Percentiles rank a stretch among this genome's conserved stretches.
phyloP scores from a whole-genome alignment of 148 eudicot species.

The Cornus kousa region DNA sequence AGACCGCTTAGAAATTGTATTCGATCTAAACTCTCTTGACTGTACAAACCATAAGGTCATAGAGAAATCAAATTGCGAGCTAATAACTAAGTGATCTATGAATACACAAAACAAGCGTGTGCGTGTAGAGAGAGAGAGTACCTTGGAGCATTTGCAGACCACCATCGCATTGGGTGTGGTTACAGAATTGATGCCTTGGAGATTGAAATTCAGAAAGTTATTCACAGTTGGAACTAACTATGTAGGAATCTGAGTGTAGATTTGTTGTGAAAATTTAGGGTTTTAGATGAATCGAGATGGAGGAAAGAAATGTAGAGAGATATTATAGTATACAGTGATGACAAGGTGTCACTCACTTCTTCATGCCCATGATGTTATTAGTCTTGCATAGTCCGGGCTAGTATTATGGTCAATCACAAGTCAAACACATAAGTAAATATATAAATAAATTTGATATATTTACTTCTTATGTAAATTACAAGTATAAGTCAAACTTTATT shows the following conservation, averaged over 20 bases:
- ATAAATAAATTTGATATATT: too few relatives aligned
- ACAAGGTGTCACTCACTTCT: not conserved
- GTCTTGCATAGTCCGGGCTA: too few relatives aligned
- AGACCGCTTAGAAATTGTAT: not conserved
- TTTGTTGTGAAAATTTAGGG: conserved; percentile 20
- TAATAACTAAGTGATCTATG: not conserved
- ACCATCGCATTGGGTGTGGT: conserved; percentile 58
- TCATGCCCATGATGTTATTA: not conserved
- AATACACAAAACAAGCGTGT: not conserved
- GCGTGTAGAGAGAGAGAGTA: conserved; percentile 12
- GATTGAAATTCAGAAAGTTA: not conserved
- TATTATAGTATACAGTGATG: not conserved
- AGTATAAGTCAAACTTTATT: too few relatives aligned
- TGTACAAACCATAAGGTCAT: not conserved
- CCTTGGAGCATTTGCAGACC: conserved; percentile 95
- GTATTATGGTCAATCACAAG: too few relatives aligned
- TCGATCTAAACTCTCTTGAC: not conserved
- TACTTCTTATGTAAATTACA: too few relatives aligned
- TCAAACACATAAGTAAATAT: too few relatives aligned
- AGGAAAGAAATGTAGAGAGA: not conserved
- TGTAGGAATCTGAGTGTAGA: not conserved
- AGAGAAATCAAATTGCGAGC: not conserved
- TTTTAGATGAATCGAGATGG: conserved; percentile 8
- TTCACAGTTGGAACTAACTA: not conserved
- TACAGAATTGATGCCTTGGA: conserved; percentile 12